Evolutionary conservation across 73 alveolate genomes (phyloP).

Genomic region (Symbiodinium natans): DNA sequence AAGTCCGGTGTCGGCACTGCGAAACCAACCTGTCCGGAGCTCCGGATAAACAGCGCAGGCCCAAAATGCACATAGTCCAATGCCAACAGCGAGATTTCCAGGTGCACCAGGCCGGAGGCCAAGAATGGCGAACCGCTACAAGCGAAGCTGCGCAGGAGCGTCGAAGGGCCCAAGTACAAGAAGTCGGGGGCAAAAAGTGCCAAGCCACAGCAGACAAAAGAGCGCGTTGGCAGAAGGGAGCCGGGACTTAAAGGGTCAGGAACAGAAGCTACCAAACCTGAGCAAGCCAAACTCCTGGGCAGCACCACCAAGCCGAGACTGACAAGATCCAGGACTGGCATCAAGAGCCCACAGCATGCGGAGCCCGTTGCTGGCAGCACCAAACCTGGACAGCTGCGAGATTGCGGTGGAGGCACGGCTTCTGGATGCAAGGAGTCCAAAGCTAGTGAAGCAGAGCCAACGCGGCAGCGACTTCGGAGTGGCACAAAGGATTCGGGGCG

Average conservation of each 20-base stretch:
- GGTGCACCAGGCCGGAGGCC: background rate
- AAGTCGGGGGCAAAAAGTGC: background rate
- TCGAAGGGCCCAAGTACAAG: background rate
- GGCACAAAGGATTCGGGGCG: background rate
- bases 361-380: background rate
- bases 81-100: background rate
- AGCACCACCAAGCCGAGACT: background rate
- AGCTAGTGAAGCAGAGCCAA: background rate
- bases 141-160: background rate
- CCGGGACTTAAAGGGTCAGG: background rate
- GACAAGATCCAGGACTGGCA: background rate
- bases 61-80: slow-evolving; percentile 3
- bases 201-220: background rate
- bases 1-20: background rate
- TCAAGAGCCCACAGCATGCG: background rate
- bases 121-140: background rate
- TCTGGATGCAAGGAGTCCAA: slow-evolving; percentile 42
- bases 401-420: background rate
- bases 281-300: slow-evolving; percentile 10
- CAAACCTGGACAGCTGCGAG: background rate
- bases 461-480: background rate
- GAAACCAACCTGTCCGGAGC: background rate
- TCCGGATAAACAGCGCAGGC: background rate
- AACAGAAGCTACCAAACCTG: background rate
- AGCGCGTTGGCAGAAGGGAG: background rate